These are phyloP conservation scores for Raphidocelis subcapitata DNA, from an alignment of 139 green algal genomes.

Conservation along the genomic window DNA sequence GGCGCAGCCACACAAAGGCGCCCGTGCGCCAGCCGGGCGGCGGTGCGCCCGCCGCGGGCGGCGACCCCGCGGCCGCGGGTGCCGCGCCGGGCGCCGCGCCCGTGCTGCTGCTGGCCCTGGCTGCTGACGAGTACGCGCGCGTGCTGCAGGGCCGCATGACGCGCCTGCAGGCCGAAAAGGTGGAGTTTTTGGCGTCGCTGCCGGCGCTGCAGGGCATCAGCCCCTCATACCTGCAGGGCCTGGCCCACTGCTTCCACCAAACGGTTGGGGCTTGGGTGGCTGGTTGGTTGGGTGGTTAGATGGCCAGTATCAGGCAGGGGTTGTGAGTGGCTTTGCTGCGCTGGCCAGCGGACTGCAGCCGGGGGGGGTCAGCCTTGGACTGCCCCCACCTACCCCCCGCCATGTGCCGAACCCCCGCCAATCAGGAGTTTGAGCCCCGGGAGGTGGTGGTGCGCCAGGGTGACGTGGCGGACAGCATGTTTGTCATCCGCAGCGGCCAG, in stretches of 20 bases:
- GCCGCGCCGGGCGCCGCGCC: too few species aligned
- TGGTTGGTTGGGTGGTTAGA: neutral
- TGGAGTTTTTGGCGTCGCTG: slow-evolving; percentile 14
- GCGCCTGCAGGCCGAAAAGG: slow-evolving; percentile 22
- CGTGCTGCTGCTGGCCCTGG: slow-evolving; percentile 21
- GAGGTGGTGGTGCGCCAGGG: slow-evolving; percentile 21
- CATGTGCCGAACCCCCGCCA: too few species aligned
- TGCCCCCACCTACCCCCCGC: too few species aligned
- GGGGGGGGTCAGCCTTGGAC: too few species aligned
- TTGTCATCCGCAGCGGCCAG: slow-evolving; percentile 16
- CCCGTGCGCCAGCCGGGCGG: neutral
- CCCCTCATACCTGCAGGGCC: slow-evolving; percentile 8
- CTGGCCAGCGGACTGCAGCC: too few species aligned
- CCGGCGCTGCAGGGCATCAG: slow-evolving; percentile 18
- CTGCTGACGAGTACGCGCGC: slow-evolving; percentile 16
- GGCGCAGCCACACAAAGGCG: neutral
- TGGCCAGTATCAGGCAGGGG: too few species aligned
- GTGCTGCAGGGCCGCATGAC: slow-evolving; percentile 12
- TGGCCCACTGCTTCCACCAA: slow-evolving; percentile 26
- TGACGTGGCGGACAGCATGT: slow-evolving; percentile 9
- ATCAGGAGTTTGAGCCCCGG: slow-evolving; percentile 25
- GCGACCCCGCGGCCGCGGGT: neutral
- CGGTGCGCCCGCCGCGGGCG: neutral
- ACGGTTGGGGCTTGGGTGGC: neutral
- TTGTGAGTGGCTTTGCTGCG: too few species aligned